These are phyloP conservation scores for Endothia cerciana DNA, from an alignment of 2,329 filamentous ascomycete genomes.

Conservation along the genomic window DNA sequence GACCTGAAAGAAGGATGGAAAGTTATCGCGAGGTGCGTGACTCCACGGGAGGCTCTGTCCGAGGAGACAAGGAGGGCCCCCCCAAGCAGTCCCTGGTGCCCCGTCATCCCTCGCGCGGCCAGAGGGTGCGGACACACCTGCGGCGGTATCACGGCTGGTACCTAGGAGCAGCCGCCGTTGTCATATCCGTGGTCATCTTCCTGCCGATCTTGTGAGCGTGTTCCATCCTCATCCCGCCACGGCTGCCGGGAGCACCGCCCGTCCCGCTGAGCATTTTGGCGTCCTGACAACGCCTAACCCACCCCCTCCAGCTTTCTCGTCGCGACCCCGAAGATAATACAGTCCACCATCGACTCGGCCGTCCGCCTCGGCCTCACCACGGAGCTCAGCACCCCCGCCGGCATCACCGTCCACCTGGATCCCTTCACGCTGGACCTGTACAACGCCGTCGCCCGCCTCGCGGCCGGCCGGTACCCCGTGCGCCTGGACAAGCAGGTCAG, in stretches of 20 bases:
- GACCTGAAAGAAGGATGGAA: not conserved
- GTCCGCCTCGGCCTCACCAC: conserved; percentile 43
- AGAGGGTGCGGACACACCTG: not conserved
- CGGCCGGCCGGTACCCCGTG: conserved; percentile 42
- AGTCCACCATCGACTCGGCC: conserved; percentile 47
- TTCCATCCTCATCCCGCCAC: no score
- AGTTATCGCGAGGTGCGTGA: not conserved
- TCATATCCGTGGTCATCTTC: conserved; percentile 49
- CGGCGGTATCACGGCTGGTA: not conserved
- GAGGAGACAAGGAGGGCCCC: not conserved
- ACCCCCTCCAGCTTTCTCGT: conserved; percentile 45
- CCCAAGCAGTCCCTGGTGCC: not conserved
- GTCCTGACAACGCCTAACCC: no score
- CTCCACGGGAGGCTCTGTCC: not conserved
- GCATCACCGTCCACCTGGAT: conserved; percentile 39
- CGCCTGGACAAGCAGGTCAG: conserved; percentile 47
- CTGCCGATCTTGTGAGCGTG: conserved; percentile 49
- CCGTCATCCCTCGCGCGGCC: not conserved
- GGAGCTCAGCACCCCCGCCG: conserved; percentile 43
- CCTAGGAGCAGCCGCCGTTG: conserved; percentile 30
- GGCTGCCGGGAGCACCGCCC: no score
- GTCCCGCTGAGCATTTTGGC: no score
- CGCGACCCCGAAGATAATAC: conserved; percentile 51
- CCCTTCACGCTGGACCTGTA: conserved; percentile 46
- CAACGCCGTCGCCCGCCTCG: conserved; percentile 44